Conservation (phyloP, 805 yeast species). For the Ogataea pignaliae region DNA sequence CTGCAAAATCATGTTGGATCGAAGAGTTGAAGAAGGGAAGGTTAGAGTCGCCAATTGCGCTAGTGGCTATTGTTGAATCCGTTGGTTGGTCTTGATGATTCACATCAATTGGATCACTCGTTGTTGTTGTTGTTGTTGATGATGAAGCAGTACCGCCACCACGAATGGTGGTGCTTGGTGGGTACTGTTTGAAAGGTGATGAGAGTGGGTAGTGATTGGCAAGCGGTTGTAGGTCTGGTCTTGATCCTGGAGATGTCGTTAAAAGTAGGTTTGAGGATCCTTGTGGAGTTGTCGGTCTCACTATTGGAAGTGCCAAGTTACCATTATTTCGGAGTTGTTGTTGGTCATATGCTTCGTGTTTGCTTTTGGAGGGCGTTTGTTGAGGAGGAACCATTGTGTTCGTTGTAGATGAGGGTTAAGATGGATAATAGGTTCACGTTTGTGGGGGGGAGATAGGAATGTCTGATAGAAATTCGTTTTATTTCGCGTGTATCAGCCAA, state of each 20-base stretch:
- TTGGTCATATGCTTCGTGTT: neutral
- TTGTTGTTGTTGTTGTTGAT: neutral
- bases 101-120: neutral
- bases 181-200: constrained; percentile 11
- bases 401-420: too few species aligned
- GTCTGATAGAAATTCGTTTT: too few species aligned
- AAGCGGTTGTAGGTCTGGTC: constrained; percentile 13
- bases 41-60: constrained; percentile 2
- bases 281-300: constrained; percentile 18
- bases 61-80: neutral
- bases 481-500: too few species aligned
- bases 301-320: constrained; percentile 14
- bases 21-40: constrained; percentile 20
- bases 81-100: neutral
- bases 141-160: too few species aligned
- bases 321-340: too few species aligned
- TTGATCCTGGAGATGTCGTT: neutral
- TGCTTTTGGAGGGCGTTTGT: neutral
- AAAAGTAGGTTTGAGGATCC: constrained; percentile 10
- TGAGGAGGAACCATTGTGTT: neutral
- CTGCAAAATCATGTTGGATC: constrained; percentile 15
- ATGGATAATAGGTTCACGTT: too few species aligned
- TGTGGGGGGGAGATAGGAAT: too few species aligned
- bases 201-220: constrained; percentile 18
- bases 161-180: neutral